Percentiles rank a stretch among this genome's conserved stretches.
Conservation (phyloP, 148 eudicot species). For the Chenopodium suecicum region DNA sequence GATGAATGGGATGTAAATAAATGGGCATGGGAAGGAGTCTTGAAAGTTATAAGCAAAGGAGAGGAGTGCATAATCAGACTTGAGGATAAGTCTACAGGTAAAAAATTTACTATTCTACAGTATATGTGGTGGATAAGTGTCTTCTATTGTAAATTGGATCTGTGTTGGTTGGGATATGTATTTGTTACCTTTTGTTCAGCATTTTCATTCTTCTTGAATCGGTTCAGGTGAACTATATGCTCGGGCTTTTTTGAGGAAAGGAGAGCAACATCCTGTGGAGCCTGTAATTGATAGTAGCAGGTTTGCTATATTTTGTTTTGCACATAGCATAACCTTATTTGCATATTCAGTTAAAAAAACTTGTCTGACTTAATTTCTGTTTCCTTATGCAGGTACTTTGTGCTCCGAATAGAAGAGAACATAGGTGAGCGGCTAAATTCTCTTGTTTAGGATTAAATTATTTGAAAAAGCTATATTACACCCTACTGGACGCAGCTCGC, state of each 20-base stretch:
- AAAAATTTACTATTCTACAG: neutral
- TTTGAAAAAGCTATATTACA: neutral
- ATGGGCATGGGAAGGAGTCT: conserved; percentile 96
- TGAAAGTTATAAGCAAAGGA: conserved; percentile 91
- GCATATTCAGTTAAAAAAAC: neutral
- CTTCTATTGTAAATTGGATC: neutral
- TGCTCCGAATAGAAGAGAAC: conserved; percentile 91
- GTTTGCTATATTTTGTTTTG: conserved; percentile 27
- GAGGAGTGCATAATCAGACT: conserved; percentile 95
- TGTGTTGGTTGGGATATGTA: too few relatives aligned
- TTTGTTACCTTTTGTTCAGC: neutral
- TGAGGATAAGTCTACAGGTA: conserved; percentile 89
- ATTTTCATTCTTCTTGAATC: neutral
- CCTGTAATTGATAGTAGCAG: conserved; percentile 98
- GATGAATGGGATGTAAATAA: conserved; percentile 99
- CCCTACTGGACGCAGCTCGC: neutral
- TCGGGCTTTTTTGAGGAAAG: conserved; percentile 86
- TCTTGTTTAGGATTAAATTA: too few relatives aligned
- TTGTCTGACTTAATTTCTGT: conserved; percentile 2
- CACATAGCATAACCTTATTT: neutral
- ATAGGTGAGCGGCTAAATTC: conserved; percentile 47
- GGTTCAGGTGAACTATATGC: conserved; percentile 86
- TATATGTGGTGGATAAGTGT: neutral
- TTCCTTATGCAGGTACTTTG: conserved; percentile 81
- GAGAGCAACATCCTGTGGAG: conserved; percentile 97